These are phyloP conservation scores for Verticillium dahliae DNA, from an alignment of 2,329 filamentous ascomycete species.

Conservation along the genomic window DNA sequence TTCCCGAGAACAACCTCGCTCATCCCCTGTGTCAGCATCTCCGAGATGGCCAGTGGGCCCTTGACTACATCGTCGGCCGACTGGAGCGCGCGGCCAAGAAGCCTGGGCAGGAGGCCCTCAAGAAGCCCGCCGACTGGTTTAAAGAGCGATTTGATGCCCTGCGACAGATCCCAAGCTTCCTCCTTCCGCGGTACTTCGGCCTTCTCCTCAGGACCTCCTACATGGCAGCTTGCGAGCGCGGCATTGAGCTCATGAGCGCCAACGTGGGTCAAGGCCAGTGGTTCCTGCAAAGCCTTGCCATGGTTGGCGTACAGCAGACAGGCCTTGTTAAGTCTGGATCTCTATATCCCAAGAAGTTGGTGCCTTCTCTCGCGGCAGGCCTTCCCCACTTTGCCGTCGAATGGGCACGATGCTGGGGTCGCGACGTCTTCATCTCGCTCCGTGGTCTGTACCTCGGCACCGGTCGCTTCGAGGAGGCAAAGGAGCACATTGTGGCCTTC, in stretches of 20 bases:
- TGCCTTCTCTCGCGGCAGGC: slow-evolving; percentile 85
- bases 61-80: slow-evolving; percentile 79
- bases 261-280: slow-evolving; percentile 76
- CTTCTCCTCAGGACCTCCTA: slow-evolving; percentile 85
- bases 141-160: slow-evolving; percentile 81
- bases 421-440: slow-evolving; percentile 93
- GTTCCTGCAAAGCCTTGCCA: slow-evolving; percentile 80
- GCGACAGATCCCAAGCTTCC: slow-evolving; percentile 76
- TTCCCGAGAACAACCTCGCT: slow-evolving; percentile 82
- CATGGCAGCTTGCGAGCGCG: slow-evolving; percentile 71
- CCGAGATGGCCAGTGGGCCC: slow-evolving; percentile 82
- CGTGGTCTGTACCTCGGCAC: slow-evolving; percentile 89
- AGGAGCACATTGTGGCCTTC: slow-evolving; percentile 90
- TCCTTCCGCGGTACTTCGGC: slow-evolving; percentile 89
- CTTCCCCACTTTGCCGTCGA: slow-evolving; percentile 89
- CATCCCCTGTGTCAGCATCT: slow-evolving; percentile 93
- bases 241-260: slow-evolving; percentile 70
- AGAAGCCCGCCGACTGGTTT: slow-evolving; percentile 68
- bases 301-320: slow-evolving; percentile 89
- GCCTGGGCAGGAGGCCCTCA: slow-evolving; percentile 55
- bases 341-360: slow-evolving; percentile 75
- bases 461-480: slow-evolving; percentile 80
- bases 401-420: slow-evolving; percentile 96
- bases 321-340: slow-evolving; percentile 87
- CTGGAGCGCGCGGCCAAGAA: slow-evolving; percentile 65